phyloP scores from a whole-genome alignment of 2,329 filamentous ascomycete species.

The Chaetomium globosum region DNA sequence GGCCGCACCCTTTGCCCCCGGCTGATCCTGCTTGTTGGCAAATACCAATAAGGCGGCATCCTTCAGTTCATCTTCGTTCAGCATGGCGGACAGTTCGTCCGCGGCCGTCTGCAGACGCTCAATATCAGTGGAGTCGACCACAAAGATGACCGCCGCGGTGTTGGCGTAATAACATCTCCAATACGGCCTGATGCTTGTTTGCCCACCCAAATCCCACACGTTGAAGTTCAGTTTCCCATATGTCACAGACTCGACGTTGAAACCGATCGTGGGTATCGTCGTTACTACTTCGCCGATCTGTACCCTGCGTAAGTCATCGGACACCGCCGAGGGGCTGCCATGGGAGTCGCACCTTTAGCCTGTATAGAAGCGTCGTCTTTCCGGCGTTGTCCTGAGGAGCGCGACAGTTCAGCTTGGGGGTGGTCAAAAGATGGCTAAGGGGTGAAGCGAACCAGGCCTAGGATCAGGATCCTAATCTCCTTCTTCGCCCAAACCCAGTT shows the following conservation, averaged over 20 bases:
- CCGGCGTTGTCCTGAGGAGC: slow-evolving; percentile 84
- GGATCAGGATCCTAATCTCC: slow-evolving; percentile 93
- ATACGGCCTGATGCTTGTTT: slow-evolving; percentile 98
- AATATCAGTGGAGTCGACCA: slow-evolving; percentile 97
- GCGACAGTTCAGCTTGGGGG: slow-evolving; percentile 32
- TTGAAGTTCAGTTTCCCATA: slow-evolving; percentile 99
- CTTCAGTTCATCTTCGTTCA: slow-evolving; percentile 94
- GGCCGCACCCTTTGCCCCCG: slow-evolving; percentile 91
- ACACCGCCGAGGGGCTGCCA: background rate
- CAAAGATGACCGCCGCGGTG: slow-evolving; percentile 97
- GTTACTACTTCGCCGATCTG: slow-evolving; percentile 98
- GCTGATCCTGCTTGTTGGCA: slow-evolving; percentile 98
- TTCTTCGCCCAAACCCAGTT: slow-evolving; percentile 86
- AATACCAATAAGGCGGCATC: slow-evolving; percentile 93
- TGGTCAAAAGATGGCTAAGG: slow-evolving; percentile 21
- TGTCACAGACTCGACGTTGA: slow-evolving; percentile 98
- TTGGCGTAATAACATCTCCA: slow-evolving; percentile 99
- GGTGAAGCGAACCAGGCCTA: slow-evolving; percentile 73
- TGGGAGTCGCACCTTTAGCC: slow-evolving; percentile 73
- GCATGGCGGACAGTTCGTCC: slow-evolving; percentile 90
- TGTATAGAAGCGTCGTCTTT: slow-evolving; percentile 95
- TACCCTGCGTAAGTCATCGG: slow-evolving; percentile 19
- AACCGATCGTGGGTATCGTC: slow-evolving; percentile 98
- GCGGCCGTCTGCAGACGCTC: slow-evolving; percentile 89
- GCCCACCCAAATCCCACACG: slow-evolving; percentile 96